Evolutionary conservation across 169 alveolate genomes (phyloP).

Genomic region (Eimeria sp.): DNA sequence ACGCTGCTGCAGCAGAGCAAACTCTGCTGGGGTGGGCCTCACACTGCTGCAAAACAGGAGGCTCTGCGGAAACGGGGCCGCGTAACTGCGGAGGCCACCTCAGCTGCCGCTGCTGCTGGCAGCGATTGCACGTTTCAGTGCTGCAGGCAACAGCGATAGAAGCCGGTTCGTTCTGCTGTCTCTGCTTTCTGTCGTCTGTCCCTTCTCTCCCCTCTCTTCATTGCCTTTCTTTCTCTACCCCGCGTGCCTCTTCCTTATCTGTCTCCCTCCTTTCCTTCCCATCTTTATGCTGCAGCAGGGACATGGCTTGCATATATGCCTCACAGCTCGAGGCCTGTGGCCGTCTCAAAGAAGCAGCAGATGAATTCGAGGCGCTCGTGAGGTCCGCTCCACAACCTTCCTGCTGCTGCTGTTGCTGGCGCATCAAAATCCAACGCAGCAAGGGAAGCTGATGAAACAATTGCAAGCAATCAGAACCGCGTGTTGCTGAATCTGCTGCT

Average conservation of each 20-base stretch:
- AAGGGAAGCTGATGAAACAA: no score
- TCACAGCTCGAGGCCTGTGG: slow-evolving; percentile 65
- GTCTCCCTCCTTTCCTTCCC: neutral
- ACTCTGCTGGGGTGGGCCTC: no score
- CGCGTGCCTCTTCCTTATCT: neutral
- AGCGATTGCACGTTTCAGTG: neutral
- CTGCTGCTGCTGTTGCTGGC: neutral
- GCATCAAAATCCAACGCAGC: neutral
- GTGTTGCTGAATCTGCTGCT: neutral
- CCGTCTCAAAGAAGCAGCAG: slow-evolving; percentile 52
- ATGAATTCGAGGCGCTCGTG: slow-evolving; percentile 40
- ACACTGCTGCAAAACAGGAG: no score
- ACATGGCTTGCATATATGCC: slow-evolving; percentile 66
- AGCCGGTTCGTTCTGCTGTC: neutral
- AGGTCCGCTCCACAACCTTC: neutral
- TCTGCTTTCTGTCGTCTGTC: neutral
- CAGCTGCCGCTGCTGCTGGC: neutral
- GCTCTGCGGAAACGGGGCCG: no score
- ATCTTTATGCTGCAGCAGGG: slow-evolving; percentile 2
- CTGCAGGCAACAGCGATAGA: neutral
- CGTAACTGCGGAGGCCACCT: no score
- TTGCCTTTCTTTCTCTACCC: neutral
- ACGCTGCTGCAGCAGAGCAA: no score
- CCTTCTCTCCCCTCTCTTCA: neutral
- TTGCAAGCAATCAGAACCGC: no score